Evolutionary conservation across 1,139 yeast genomes (phyloP).

Genomic region (Magnusiomyces paraingens): DNA sequence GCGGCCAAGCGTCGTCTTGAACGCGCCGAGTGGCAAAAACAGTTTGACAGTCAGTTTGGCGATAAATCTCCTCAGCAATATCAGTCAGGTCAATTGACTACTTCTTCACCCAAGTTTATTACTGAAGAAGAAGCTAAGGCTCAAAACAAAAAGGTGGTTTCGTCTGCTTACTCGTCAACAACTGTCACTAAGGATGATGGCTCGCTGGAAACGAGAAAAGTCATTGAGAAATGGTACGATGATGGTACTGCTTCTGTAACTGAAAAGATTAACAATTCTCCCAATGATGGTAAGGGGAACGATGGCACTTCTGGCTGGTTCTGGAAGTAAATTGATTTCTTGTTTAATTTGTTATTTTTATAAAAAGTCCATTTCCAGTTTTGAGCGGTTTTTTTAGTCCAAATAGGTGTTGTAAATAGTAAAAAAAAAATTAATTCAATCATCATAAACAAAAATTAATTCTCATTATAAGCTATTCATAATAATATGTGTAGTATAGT

Average conservation of each 20-base stretch:
- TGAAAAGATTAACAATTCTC: constrained; percentile 22
- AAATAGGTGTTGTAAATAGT: not conserved
- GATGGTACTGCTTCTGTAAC: constrained; percentile 55
- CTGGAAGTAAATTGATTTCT: constrained; percentile 22
- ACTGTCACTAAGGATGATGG: constrained; percentile 44
- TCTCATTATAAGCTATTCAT: no score
- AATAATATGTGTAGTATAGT: no score
- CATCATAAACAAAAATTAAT: no score
- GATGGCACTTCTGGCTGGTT: constrained; percentile 26
- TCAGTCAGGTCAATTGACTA: not conserved
- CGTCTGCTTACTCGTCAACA: constrained; percentile 45
- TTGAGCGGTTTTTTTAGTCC: constrained; percentile 21
- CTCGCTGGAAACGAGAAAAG: constrained; percentile 48
- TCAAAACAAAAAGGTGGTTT: constrained; percentile 35
- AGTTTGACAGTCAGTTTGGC: no score
- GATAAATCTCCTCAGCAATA: no score
- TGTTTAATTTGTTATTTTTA: no score
- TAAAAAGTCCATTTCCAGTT: constrained; percentile 28
- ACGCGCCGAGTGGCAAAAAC: not conserved
- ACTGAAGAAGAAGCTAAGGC: not conserved
- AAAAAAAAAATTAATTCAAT: no score
- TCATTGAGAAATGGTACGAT: constrained; percentile 47
- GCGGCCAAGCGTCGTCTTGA: not conserved
- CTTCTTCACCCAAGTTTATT: not conserved
- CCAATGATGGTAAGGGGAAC: not conserved